Evolutionary conservation across 1,139 yeast genomes (phyloP), one percentile per base, ranked within the genome.

Genomic region (Pichia sorboxylosa): DNA sequence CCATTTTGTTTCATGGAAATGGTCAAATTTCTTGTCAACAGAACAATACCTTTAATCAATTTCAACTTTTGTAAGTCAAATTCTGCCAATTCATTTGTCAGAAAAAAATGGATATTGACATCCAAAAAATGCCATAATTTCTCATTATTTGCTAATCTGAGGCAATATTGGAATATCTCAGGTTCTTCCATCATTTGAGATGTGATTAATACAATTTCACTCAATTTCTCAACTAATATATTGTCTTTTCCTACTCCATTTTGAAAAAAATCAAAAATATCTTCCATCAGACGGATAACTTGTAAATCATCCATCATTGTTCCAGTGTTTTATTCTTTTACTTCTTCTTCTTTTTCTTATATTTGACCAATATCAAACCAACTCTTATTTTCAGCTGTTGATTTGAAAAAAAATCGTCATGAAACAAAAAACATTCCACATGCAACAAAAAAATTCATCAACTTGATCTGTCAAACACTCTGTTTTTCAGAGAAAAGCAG

Each of bases 21-120:
- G 1, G 36, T 28, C 8, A 41, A 20, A 27, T 41, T 41, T 36
- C 44, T 32, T 4, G 34, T 13, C 24, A 41, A 11, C 24, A 41
- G 28, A 4, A 37, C 14, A n/a, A 39, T 24, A 6, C 43, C 44
- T 27, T 39, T 41, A 1, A 38, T 14, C 5, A 39, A 10, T 13
- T 42, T 30, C 9, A 39, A 22, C 15, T 39, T 28, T 16, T 33
- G 17, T 2, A 26, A 10, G 6, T 10, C 25, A 4, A 23, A 7
- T 7, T 26, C 18, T 3, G 14, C 14, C 4, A 15, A 20, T 6
- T 17, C 17, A 4, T 9, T 3, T 15, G 13, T 13, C 9, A 27
- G 6, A 4, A 25, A 13, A 3, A 13, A 7, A 4, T 20, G 24
- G 8, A 29, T 19, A 2, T 18, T 17, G 1, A 5, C 9, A 8